These are phyloP conservation scores for Phlegmacium glaucopus DNA, from an alignment of 768 basidiomycete genomes.

Conservation along the genomic window DNA sequence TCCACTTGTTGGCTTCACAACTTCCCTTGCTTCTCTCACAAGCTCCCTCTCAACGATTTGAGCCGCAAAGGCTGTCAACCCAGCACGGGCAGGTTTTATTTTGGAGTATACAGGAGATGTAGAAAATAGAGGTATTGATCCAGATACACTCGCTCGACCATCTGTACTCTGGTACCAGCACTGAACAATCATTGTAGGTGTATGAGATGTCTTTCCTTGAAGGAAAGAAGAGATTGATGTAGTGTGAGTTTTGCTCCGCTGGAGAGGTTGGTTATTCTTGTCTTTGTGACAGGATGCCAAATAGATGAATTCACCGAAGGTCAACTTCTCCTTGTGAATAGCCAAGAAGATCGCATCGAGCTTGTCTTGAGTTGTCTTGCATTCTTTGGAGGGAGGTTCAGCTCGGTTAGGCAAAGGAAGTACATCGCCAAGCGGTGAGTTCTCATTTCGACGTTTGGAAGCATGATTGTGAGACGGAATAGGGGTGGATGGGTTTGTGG, in stretches of 20 bases:
- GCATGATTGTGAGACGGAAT: too few relatives aligned
- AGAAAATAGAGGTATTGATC: background rate
- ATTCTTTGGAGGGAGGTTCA: too few relatives aligned
- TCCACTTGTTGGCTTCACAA: constrained; percentile 14
- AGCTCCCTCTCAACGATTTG: constrained; percentile 21
- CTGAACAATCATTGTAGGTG: background rate
- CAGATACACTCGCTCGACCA: background rate
- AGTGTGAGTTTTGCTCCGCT: background rate
- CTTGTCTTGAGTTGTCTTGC: background rate
- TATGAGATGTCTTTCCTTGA: background rate
- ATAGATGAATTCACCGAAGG: background rate
- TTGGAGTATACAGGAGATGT: constrained; percentile 6
- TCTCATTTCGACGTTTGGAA: too few relatives aligned
- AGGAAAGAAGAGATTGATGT: background rate
- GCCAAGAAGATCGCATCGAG: background rate
- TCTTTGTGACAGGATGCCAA: background rate
- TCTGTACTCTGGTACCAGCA: background rate
- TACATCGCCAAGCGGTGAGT: too few relatives aligned
- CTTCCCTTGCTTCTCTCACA: constrained; percentile 14
- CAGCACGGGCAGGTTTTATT: constrained; percentile 21
- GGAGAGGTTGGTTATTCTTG: background rate
- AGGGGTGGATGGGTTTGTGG: too few relatives aligned
- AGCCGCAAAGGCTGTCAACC: constrained; percentile 26
- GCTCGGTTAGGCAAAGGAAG: too few relatives aligned
- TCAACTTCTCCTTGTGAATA: background rate